Evolutionary conservation across 1,284 basidiomycete species (phyloP), one percentile per base, ranked within the genome.

Genomic region (Austropuccinia psidii): DNA sequence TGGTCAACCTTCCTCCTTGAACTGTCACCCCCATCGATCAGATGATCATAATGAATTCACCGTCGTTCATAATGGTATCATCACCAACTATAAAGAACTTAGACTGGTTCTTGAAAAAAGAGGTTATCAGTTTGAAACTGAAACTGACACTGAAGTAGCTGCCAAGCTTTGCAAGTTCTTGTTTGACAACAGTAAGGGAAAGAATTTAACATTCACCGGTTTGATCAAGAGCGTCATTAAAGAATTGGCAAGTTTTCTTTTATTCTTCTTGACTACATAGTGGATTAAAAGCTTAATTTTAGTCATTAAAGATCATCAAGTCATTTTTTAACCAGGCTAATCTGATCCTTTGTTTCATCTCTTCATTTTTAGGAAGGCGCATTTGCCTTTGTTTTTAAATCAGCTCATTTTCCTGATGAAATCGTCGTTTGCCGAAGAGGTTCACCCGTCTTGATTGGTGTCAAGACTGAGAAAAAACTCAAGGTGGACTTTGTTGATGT

Each of bases 401-500:
- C 94, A 19, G 83, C 83, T 45, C 93, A 98, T 84, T 99, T 88
- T 86, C 96, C 96, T 64, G 92, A 95, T 79, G 92, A 98, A 83
- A 87, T 96, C 76, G 93, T 98, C 76, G 90, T 91, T 73, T 92
- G 94, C 75, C 91, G 94, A 79, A 91, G 96, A 79, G 96, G 96
- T 79, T 98, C 95, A 33, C 96, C 96, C 29, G 87, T 99, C 33
- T 83, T 98, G 74, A 89, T 98, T 79, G 96, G 96, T 84, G 95
- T 99, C 81, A 98, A 98, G 89, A 98, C 96, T 41, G 95, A 98
- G 82, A 94, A 95, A 86, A 98, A 98, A 84, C 87, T 99, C 81
- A 99, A 99, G 85, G 95, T 98, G 62, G 96, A 98, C 84, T 98
- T 98, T 81, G 95, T 99, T 73, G 96, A 98, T 82, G 96, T 99